A percentile compares a stretch with the other conserved stretches of the same genome.
These are phyloP conservation scores for Botrytis porri DNA, from an alignment of 2,329 filamentous ascomycete genomes.

Conservation along the genomic window DNA sequence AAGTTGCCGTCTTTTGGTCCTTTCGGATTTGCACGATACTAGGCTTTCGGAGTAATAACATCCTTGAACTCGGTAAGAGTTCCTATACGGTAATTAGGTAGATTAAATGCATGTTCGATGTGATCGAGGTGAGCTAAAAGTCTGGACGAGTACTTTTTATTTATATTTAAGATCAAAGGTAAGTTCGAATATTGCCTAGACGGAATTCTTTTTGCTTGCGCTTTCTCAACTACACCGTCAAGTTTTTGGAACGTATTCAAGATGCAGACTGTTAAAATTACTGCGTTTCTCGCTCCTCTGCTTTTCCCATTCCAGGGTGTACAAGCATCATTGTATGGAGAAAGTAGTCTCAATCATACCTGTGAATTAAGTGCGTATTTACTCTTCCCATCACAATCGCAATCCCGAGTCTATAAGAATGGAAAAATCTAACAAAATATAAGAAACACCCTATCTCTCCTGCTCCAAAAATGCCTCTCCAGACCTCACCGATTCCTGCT, in stretches of 20 bases:
- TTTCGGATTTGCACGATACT: not conserved
- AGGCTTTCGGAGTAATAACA: not conserved
- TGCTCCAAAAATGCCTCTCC: constrained; percentile 48
- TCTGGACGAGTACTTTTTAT: not conserved
- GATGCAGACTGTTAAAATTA: not conserved
- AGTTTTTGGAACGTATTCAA: not conserved
- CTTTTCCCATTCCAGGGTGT: not conserved
- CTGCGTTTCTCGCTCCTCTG: constrained; percentile 6
- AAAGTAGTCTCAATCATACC: constrained; percentile 34
- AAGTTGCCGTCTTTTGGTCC: not conserved
- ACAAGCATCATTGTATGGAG: constrained; percentile 29
- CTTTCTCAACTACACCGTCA: not conserved
- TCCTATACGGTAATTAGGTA: not conserved
- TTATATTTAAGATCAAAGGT: not conserved
- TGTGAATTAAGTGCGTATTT: constrained; percentile 29
- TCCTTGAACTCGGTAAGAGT: not conserved
- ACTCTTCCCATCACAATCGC: not conserved
- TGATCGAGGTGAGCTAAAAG: not conserved
- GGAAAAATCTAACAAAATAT: constrained; percentile 3
- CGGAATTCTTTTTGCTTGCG: not conserved
- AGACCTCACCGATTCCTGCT: constrained; percentile 57
- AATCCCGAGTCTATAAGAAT: not conserved
- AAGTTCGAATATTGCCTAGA: not conserved
- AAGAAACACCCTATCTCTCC: constrained; percentile 42
- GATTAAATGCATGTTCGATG: not conserved